These are phyloP conservation scores for Lentinula sp. DNA, from an alignment of 768 basidiomycete genomes.

Conservation along the genomic window DNA sequence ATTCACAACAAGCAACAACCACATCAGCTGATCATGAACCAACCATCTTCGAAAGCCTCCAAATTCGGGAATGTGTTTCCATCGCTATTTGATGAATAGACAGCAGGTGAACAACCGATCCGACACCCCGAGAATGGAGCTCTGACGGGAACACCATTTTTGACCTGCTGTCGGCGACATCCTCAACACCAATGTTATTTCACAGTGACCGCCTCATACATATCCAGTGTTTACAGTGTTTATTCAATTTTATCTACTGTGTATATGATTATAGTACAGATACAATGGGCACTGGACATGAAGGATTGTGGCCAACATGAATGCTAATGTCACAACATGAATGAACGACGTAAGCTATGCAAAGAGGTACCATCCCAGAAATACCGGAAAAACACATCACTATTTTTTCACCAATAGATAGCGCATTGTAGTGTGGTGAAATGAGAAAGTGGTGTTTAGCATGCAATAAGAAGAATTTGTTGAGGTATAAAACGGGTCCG, in stretches of 20 bases:
- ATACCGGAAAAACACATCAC: slow-evolving; percentile 9
- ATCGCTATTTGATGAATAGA: background rate
- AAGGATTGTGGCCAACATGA: background rate
- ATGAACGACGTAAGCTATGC: slow-evolving; percentile 4
- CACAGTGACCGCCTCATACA: background rate
- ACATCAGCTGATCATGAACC: too few relatives aligned
- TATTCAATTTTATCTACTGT: background rate
- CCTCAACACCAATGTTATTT: background rate
- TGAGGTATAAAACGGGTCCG: slow-evolving; percentile 10
- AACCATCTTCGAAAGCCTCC: background rate
- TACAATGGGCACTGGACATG: background rate
- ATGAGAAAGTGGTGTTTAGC: background rate
- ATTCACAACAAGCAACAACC: too few relatives aligned
- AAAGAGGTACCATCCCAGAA: slow-evolving; percentile 4
- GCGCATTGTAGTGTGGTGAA: background rate
- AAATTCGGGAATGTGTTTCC: background rate
- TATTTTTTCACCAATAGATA: slow-evolving; percentile 5
- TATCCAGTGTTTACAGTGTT: background rate
- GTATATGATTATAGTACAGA: background rate
- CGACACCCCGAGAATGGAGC: background rate
- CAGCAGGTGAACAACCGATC: background rate
- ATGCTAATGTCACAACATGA: slow-evolving; percentile 4
- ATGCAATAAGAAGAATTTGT: slow-evolving; percentile 8
- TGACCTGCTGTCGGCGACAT: too few relatives aligned
- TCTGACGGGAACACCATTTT: background rate